phyloP scores from a whole-genome alignment of 1,284 basidiomycete genomes.

The Dichomitus squalens region DNA sequence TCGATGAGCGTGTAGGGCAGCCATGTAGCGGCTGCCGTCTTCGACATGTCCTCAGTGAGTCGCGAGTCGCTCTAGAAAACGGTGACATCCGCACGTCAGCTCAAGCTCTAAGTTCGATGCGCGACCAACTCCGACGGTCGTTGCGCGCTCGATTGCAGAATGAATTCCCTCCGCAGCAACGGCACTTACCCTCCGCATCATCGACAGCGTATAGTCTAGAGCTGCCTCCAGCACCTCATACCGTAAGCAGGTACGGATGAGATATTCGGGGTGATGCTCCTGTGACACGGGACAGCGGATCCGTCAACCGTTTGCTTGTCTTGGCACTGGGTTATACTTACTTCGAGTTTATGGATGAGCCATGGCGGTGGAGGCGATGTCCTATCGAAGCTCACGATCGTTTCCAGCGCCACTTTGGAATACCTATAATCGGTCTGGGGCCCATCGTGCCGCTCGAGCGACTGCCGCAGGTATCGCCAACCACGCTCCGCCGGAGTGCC shows the following conservation, averaged over 20 bases:
- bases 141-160: too few species aligned
- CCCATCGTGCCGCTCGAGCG: constrained; percentile 80
- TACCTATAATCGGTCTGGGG: constrained; percentile 75
- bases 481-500: constrained; percentile 82
- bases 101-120: constrained; percentile 2
- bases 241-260: constrained; percentile 74
- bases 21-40: constrained; percentile 67
- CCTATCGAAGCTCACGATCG: constrained; percentile 68
- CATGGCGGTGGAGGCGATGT: constrained; percentile 76
- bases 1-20: constrained; percentile 88
- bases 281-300: constrained; percentile 30
- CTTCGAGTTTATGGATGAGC: constrained; percentile 77
- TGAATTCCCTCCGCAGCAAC: neutral
- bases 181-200: constrained; percentile 68
- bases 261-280: constrained; percentile 76
- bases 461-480: constrained; percentile 86
- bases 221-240: constrained; percentile 84
- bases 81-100: neutral
- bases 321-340: constrained; percentile 35
- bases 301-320: constrained; percentile 14
- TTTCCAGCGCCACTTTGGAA: constrained; percentile 76
- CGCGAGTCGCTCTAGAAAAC: constrained; percentile 55
- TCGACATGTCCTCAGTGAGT: constrained; percentile 56
- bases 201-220: constrained; percentile 67
- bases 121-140: neutral